A percentile compares a stretch with the other conserved stretches of the same genome.
Evolutionary conservation across 225 moss, liverwort and hornwort species (phyloP).

Genomic region (Lunularia cruciata): DNA sequence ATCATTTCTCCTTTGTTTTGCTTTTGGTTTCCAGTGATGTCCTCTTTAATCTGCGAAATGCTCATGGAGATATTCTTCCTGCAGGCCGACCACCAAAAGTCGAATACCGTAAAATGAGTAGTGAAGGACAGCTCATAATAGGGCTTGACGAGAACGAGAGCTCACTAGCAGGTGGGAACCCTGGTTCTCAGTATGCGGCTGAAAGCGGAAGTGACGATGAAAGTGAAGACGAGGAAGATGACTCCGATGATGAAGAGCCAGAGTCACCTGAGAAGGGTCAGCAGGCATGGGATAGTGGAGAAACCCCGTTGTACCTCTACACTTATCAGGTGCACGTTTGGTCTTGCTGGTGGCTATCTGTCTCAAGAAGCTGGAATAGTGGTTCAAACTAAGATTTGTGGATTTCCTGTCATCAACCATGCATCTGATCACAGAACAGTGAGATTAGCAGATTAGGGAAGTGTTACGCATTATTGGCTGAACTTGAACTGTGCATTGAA

Average conservation of each 20-base stretch:
- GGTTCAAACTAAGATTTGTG: neutral
- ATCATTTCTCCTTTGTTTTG: too few relatives aligned
- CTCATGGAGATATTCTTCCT: neutral
- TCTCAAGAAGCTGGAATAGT: too few relatives aligned
- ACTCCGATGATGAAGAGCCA: slow-evolving; percentile 42
- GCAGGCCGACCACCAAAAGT: slow-evolving; percentile 75
- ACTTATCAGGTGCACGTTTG: slow-evolving; percentile 62
- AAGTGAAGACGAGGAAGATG: slow-evolving; percentile 52
- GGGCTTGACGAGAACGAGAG: slow-evolving; percentile 51
- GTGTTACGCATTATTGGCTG: neutral
- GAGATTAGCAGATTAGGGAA: too few relatives aligned
- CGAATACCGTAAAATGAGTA: slow-evolving; percentile 81
- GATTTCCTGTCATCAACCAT: neutral
- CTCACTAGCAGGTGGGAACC: slow-evolving; percentile 32
- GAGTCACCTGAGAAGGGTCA: slow-evolving; percentile 33
- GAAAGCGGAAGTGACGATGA: slow-evolving; percentile 49
- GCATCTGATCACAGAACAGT: too few relatives aligned
- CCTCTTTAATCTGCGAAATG: too few relatives aligned
- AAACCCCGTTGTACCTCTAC: slow-evolving; percentile 71
- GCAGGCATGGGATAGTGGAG: slow-evolving; percentile 55
- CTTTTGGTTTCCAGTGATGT: too few relatives aligned
- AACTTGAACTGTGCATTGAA: neutral
- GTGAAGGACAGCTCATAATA: slow-evolving; percentile 62
- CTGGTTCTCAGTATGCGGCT: slow-evolving; percentile 17
- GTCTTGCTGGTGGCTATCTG: neutral